Base-by-base conservation (phyloP, 352 stramenopile species). In the Plasmopara halstedii region DNA sequence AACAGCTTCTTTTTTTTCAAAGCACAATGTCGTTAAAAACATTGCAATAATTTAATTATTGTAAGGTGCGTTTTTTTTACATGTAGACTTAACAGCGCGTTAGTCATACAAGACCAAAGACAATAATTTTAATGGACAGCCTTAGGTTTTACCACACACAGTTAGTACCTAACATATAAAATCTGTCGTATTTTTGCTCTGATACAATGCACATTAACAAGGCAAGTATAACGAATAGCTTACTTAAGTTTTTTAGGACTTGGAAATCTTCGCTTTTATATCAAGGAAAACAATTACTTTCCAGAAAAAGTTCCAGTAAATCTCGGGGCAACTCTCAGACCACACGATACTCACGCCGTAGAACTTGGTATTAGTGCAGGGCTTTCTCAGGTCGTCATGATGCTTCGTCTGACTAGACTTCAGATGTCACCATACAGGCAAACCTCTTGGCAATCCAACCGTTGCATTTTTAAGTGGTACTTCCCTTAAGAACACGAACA, bases 391-490 rank as follows among this genome's bases (percentile, higher is more conserved):
- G 43, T 40, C 17, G 22, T 41, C 27, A n/a, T 15, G 43, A 29
- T 42, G 21, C 17, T 45, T 27, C 42, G 27, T 33, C 25, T 29
- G 25, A 2, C 25, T 29, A 29, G 40, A 50, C 49, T 56, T 20
- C 22, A 42, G 54, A 62, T 62, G 48, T 45, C 48, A 29, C 39
- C 43, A 45, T 48, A 35, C 38, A 29, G 25, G 25, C 25, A 29
- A 29, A 29, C 3, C 11, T 29, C 25, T 29, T 29, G 25, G 23
- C 23, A 27, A 29, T 29, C 33, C 37, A 33, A 37, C 23, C 25
- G 11, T 29, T 10, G 25, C 25, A 36, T n/a, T 26, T 17, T 22
- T 13, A 14, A 42, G 40, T 49, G n/a, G 33, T 39, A 53, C 37
- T 18, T 19, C 11, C 50, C 43, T 25, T 50, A 46, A 41, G 22